Evolutionary conservation across 2,329 filamentous ascomycete species (phyloP).

Genomic region (Exophiala sp.): DNA sequence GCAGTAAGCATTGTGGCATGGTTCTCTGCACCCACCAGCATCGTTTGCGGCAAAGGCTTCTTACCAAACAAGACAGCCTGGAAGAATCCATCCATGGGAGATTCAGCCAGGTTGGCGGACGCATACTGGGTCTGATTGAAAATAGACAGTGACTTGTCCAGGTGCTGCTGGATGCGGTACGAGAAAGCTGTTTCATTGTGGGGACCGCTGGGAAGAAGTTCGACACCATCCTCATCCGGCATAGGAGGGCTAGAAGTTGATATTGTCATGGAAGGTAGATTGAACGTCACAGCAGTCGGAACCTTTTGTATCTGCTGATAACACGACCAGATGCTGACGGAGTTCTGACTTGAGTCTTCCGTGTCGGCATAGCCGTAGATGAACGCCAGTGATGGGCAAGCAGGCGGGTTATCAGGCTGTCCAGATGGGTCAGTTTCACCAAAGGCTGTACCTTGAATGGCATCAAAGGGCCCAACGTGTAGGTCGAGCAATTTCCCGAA

Average conservation of each 20-base stretch:
- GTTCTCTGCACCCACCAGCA: background rate
- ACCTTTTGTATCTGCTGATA: too few species aligned
- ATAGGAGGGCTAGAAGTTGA: conserved; percentile 8
- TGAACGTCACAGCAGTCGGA: too few species aligned
- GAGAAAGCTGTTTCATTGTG: conserved; percentile 11
- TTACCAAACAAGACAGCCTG: conserved; percentile 23
- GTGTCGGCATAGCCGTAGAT: conserved; percentile 20
- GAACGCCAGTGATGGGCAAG: conserved; percentile 25
- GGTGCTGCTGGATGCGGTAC: conserved; percentile 16
- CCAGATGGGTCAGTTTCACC: conserved; percentile 10
- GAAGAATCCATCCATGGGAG: conserved; percentile 22
- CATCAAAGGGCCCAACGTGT: conserved; percentile 21
- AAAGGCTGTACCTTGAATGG: conserved; percentile 2
- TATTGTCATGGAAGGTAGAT: too few species aligned
- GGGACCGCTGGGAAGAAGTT: conserved; percentile 6
- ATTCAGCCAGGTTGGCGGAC: background rate
- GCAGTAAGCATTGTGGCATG: background rate
- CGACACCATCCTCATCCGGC: conserved; percentile 8
- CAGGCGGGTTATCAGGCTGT: conserved; percentile 21
- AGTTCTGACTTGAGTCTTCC: background rate
- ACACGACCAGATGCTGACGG: too few species aligned
- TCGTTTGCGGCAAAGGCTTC: background rate
- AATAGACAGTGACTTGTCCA: conserved; percentile 14
- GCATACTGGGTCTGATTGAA: conserved; percentile 21
- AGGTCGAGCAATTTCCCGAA: conserved; percentile 22